These are phyloP conservation scores for Graphilbum ipis-grandicollis DNA, from an alignment of 2,329 filamentous ascomycete genomes.

Conservation along the genomic window DNA sequence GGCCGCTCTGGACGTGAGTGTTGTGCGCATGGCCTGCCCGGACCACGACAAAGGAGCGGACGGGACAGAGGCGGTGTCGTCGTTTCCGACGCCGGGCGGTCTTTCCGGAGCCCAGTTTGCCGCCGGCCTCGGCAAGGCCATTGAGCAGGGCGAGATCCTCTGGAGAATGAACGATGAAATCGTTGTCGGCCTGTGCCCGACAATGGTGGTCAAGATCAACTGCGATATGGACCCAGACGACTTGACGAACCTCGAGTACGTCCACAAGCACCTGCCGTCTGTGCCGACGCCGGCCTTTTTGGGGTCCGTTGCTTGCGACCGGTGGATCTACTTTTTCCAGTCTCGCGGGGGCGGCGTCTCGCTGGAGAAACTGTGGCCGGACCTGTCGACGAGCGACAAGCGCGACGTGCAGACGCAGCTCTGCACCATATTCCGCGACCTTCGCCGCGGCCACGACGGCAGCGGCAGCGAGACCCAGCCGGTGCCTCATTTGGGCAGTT, in stretches of 20 bases:
- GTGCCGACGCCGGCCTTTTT: background rate
- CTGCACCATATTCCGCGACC: background rate
- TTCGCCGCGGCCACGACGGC: background rate
- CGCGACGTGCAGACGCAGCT: constrained; percentile 1
- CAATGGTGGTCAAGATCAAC: constrained; percentile 1
- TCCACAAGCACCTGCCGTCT: background rate
- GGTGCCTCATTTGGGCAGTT: background rate
- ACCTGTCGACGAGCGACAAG: background rate
- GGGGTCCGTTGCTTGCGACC: background rate
- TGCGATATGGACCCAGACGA: background rate
- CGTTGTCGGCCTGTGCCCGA: background rate
- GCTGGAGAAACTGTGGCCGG: constrained; percentile 1
- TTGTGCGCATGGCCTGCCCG: too few relatives aligned
- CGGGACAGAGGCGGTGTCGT: too few relatives aligned
- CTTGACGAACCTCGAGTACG: background rate
- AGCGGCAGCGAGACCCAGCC: background rate
- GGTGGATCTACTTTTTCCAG: background rate
- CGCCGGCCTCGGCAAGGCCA: constrained; percentile 1
- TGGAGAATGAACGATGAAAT: background rate
- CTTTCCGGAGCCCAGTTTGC: background rate
- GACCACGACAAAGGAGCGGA: too few relatives aligned
- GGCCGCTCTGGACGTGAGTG: too few relatives aligned
- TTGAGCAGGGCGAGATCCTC: background rate
- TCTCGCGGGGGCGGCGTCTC: constrained; percentile 1
- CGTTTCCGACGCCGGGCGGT: background rate